Evolutionary conservation across 371 early-diverging fungal genomes (phyloP).

Genomic region (Mucor sp.): DNA sequence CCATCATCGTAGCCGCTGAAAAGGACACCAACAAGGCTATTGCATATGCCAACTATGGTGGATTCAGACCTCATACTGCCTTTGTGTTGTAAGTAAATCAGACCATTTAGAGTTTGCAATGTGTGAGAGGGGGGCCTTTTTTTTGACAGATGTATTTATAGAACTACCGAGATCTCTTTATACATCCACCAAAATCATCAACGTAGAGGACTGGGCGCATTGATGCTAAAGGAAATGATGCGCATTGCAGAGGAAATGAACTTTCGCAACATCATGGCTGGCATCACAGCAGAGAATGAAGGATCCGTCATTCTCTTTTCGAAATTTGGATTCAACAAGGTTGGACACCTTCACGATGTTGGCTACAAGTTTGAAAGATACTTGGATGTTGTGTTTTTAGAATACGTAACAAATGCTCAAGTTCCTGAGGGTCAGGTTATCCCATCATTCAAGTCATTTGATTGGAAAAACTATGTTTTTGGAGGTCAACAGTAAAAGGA

Average conservation of each 20-base stretch:
- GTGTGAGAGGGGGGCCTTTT: not conserved
- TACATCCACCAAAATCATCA: slow-evolving; percentile 47
- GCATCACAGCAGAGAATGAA: slow-evolving; percentile 48
- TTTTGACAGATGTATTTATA: slow-evolving; percentile 11
- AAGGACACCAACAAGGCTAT: slow-evolving; percentile 32
- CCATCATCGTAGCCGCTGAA: slow-evolving; percentile 49
- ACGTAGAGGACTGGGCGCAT: slow-evolving; percentile 41
- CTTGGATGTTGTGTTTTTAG: slow-evolving; percentile 43
- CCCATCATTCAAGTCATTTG: slow-evolving; percentile 34
- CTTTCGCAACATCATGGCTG: slow-evolving; percentile 39
- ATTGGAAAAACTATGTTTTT: slow-evolving; percentile 34
- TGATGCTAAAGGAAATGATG: slow-evolving; percentile 37
- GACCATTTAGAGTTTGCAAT: not conserved
- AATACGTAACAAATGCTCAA: slow-evolving; percentile 29
- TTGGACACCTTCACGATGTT: slow-evolving; percentile 36
- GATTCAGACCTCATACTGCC: slow-evolving; percentile 43
- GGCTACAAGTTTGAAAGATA: slow-evolving; percentile 52
- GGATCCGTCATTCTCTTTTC: slow-evolving; percentile 37
- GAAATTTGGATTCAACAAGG: slow-evolving; percentile 33
- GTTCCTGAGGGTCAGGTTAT: slow-evolving; percentile 7
- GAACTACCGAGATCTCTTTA: slow-evolving; percentile 47
- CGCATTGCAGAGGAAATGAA: slow-evolving; percentile 35
- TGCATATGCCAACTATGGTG: slow-evolving; percentile 40
- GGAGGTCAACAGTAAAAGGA: slow-evolving; percentile 11
- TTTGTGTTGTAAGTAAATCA: slow-evolving; percentile 35